Conservation (phyloP, 2,329 filamentous ascomycete genomes). For the Didymosphaeria variabile region DNA sequence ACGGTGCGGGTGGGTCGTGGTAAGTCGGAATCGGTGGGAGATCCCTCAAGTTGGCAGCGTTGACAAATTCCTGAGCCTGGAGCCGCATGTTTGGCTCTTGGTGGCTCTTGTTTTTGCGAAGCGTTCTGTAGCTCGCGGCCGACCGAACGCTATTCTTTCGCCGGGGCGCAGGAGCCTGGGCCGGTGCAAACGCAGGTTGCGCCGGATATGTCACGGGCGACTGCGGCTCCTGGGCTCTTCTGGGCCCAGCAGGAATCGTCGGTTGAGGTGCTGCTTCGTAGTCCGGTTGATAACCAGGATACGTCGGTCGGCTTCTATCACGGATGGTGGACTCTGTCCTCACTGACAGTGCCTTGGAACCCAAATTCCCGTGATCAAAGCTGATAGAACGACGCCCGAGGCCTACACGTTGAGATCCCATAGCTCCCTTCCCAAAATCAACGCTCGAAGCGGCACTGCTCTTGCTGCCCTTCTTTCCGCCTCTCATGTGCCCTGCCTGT, state of each 20-base stretch:
- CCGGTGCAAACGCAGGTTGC: slow-evolving; percentile 50
- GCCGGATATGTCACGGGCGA: slow-evolving; percentile 50
- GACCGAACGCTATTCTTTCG: slow-evolving; percentile 69
- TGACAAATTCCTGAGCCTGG: slow-evolving; percentile 60
- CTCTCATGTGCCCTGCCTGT: slow-evolving; percentile 42
- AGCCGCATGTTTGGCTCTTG: slow-evolving; percentile 54
- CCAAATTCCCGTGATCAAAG: slow-evolving; percentile 66
- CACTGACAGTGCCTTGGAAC: slow-evolving; percentile 30
- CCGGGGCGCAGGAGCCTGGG: slow-evolving; percentile 55
- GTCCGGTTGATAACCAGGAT: slow-evolving; percentile 62
- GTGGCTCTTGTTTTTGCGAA: slow-evolving; percentile 54
- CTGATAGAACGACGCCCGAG: slow-evolving; percentile 72
- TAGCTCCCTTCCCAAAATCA: slow-evolving; percentile 69
- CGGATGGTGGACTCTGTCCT: slow-evolving; percentile 57
- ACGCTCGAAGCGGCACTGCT: slow-evolving; percentile 74
- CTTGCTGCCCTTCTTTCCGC: slow-evolving; percentile 72
- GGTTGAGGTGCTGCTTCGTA: slow-evolving; percentile 88
- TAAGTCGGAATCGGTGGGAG: slow-evolving; percentile 56
- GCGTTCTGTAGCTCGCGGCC: slow-evolving; percentile 57
- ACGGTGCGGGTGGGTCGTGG: slow-evolving; percentile 61
- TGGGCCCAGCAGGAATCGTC: slow-evolving; percentile 81
- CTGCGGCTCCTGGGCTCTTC: slow-evolving; percentile 59
- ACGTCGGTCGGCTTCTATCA: slow-evolving; percentile 54
- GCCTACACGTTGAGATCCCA: slow-evolving; percentile 66
- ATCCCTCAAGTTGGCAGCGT: slow-evolving; percentile 54